Conservation (phyloP, 495 filamentous ascomycete genomes). For the Talaromyces thailandensis region DNA sequence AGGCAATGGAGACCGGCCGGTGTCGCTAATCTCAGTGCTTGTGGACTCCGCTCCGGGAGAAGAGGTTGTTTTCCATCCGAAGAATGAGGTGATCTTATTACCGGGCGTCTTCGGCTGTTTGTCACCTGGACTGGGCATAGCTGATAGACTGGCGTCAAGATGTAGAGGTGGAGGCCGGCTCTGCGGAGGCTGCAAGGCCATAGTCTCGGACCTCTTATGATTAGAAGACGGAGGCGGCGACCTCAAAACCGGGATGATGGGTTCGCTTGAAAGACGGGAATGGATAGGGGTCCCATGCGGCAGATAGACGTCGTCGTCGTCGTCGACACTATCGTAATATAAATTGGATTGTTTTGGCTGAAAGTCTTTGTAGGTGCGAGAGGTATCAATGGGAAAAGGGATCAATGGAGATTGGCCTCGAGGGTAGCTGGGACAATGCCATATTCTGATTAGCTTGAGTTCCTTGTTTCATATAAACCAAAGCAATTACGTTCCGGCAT, state of each 20-base stretch:
- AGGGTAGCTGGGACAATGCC: conserved; percentile 22
- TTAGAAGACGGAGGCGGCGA: conserved; percentile 32
- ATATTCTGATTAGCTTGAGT: neutral
- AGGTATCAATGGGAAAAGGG: conserved; percentile 31
- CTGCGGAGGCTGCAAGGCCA: conserved; percentile 32
- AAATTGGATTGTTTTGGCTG: conserved; percentile 13
- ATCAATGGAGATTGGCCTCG: conserved; percentile 22
- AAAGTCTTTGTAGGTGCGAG: conserved; percentile 7
- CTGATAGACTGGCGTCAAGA: conserved; percentile 25
- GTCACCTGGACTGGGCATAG: conserved; percentile 23
- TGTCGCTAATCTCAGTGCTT: conserved; percentile 56
- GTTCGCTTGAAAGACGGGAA: conserved; percentile 39
- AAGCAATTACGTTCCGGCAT: neutral
- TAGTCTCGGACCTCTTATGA: conserved; percentile 31
- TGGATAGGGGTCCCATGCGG: conserved; percentile 35
- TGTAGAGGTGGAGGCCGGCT: conserved; percentile 31
- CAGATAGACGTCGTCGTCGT: conserved; percentile 27
- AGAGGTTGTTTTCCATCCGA: conserved; percentile 54
- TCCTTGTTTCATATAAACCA: neutral
- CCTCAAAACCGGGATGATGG: conserved; percentile 34
- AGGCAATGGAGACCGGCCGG: conserved; percentile 46
- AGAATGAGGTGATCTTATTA: conserved; percentile 58
- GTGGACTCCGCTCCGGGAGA: conserved; percentile 52
- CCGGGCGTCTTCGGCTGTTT: conserved; percentile 51
- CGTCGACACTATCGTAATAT: conserved; percentile 21